Evolutionary conservation across 2,329 filamentous ascomycete species (phyloP).

Genomic region (Trichothecium sympodiale): DNA sequence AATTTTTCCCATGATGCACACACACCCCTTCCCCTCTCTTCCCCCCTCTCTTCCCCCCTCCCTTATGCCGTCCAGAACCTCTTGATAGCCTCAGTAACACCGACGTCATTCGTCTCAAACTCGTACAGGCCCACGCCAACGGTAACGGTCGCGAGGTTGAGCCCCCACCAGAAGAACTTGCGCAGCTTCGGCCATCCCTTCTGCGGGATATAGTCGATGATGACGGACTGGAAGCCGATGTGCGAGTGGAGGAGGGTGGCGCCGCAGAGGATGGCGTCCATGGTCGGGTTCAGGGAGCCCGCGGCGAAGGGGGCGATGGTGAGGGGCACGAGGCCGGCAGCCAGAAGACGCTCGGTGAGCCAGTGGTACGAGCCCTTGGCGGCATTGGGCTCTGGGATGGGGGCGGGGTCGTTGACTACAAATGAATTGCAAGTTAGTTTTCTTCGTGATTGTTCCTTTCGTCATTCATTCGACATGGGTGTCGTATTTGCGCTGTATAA

Average conservation of each 20-base stretch:
- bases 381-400: slow-evolving; percentile 59
- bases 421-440: slow-evolving; percentile 5
- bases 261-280: slow-evolving; percentile 77
- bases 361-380: slow-evolving; percentile 96
- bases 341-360: slow-evolving; percentile 84
- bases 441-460: no score
- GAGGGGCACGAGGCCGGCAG: slow-evolving; percentile 72
- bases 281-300: slow-evolving; percentile 78
- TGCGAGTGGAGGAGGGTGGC: slow-evolving; percentile 85
- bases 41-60: neutral
- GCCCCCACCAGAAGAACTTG: slow-evolving; percentile 61
- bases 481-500: neutral
- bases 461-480: slow-evolving; percentile 1
- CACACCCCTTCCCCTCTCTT: slow-evolving; percentile 1
- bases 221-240: slow-evolving; percentile 82
- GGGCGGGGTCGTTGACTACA: slow-evolving; percentile 75
- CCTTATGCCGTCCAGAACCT: slow-evolving; percentile 74
- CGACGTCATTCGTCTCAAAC: slow-evolving; percentile 98
- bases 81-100: slow-evolving; percentile 80
- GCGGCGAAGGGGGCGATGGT: slow-evolving; percentile 86
- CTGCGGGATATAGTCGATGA: slow-evolving; percentile 84
- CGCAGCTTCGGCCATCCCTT: slow-evolving; percentile 57
- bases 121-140: slow-evolving; percentile 89
- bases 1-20: slow-evolving; percentile 1
- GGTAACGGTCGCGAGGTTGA: slow-evolving; percentile 68